Evolutionary conservation across 2,329 filamentous ascomycete genomes (phyloP), one percentile per base, ranked within the genome.

Genomic region (Coleophoma eucalyptorum): DNA sequence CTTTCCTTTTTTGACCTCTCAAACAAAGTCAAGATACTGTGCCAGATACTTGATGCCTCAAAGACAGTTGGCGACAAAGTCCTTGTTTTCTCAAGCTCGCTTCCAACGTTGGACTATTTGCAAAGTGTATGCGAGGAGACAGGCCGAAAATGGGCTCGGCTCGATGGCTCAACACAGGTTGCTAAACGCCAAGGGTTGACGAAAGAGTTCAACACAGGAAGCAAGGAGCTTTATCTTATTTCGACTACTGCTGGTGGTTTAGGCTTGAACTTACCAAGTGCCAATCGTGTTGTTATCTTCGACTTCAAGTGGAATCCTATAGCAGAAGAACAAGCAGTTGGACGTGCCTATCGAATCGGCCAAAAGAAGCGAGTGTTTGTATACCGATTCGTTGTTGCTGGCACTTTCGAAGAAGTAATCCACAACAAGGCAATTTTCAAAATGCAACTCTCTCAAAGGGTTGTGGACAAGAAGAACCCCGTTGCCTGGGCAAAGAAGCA

Each of bases 261-360:
- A 1, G 92, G 92, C 0, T 74, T 96, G 46, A 97, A 97, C 57
- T 86, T 97, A 12, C 81, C 82, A 38, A 85, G 87, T 1, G 92
- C 92, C 1, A 96, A 91, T 64, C 82, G 92, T 18, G 89, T 96
- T 1, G 79, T 97, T 18, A 86, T 97, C 18, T 87, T 95, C 50
- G 92, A 97, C 65, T 90, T 87, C 62, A 76, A 78, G 54, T 96
- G 85, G 70, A 94, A 92, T 56, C 92, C 92, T 0, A 79, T 84
- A 5, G 77, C 85, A 63, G 92, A 96, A 66, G 86, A 91, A 61
- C 92, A 97, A 68, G 92, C 92, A 1, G 82, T 96, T 46, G 92
- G 90, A 2, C 80, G 92, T 48, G 87, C 89, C 0, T 96, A 94
- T 67, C 88, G 92, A 1, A 80, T 97, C 33, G 90, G 91, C 0